These are phyloP conservation scores for Fusarium brevicatenulatum DNA, from an alignment of 2,329 filamentous ascomycete species.

Conservation along the genomic window DNA sequence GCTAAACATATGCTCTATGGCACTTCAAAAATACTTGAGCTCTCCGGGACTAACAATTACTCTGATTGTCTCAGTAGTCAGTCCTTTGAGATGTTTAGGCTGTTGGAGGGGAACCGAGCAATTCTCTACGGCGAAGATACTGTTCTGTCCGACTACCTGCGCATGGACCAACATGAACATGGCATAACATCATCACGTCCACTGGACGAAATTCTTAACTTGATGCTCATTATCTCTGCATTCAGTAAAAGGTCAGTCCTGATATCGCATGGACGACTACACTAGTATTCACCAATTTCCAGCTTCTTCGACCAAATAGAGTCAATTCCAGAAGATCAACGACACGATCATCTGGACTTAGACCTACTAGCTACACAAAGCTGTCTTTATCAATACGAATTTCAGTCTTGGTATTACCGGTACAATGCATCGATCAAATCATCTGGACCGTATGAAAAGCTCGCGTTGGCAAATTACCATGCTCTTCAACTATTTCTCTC, in stretches of 20 bases:
- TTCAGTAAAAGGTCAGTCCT: slow-evolving; percentile 34
- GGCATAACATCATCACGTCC: accelerated
- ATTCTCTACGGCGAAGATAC: slow-evolving; percentile 42
- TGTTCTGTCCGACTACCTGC: slow-evolving; percentile 11
- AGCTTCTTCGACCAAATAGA: slow-evolving; percentile 40
- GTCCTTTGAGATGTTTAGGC: slow-evolving; percentile 35
- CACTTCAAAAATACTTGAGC: slow-evolving; percentile 37
- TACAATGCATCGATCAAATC: neutral
- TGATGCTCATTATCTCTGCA: slow-evolving; percentile 27
- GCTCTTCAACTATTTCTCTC: slow-evolving; percentile 36
- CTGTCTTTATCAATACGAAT: neutral
- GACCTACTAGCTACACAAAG: slow-evolving; percentile 15
- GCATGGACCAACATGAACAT: neutral
- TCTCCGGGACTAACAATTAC: neutral
- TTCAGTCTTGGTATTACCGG: neutral
- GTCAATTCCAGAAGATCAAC: neutral
- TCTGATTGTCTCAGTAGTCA: neutral
- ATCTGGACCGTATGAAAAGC: neutral
- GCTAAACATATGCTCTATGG: slow-evolving; percentile 45
- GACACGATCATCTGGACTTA: neutral
- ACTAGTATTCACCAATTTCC: neutral
- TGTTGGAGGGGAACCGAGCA: slow-evolving; percentile 39
- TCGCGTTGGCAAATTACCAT: slow-evolving; percentile 28
- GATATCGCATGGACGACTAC: accelerated
- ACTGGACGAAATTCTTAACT: neutral